phyloP scores from a whole-genome alignment of 176 grass and related monocot species.

The Juncus effusus region DNA sequence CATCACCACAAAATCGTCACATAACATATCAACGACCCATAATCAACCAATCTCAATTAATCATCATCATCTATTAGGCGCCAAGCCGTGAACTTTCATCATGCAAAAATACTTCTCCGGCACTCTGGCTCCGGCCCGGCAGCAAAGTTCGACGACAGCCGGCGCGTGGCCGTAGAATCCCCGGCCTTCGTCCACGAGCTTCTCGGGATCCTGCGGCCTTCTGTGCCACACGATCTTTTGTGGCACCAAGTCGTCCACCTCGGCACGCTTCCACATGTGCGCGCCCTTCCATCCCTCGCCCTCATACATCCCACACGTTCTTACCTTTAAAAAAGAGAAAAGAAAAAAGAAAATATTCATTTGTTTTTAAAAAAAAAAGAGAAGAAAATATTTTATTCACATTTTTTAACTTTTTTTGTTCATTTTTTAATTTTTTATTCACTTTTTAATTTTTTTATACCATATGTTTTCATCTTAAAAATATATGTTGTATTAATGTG shows the following conservation, averaged over 20 bases:
- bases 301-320: slow-evolving; percentile 81
- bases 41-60: not conserved
- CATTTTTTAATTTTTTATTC: too few species aligned
- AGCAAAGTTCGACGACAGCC: slow-evolving; percentile 72
- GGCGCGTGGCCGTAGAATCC: slow-evolving; percentile 82
- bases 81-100: slow-evolving; percentile 74
- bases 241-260: slow-evolving; percentile 71
- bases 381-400: too few species aligned
- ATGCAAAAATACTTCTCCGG: slow-evolving; percentile 52
- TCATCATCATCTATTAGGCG: slow-evolving; percentile 33
- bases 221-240: slow-evolving; percentile 75
- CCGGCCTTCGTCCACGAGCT: slow-evolving; percentile 54
- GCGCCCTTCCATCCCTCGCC: slow-evolving; percentile 67
- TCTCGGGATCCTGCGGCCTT: slow-evolving; percentile 65
- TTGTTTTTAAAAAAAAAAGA: too few species aligned
- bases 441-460: too few species aligned
- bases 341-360: too few species aligned
- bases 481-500: too few species aligned
- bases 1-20: too few species aligned
- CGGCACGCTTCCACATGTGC: slow-evolving; percentile 75
- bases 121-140: slow-evolving; percentile 68
- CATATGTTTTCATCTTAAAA: too few species aligned
- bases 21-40: too few species aligned
- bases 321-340: slow-evolving; percentile 19
- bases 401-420: too few species aligned